Conservation (phyloP, 768 basidiomycete species). For the Boletus patriciae region DNA sequence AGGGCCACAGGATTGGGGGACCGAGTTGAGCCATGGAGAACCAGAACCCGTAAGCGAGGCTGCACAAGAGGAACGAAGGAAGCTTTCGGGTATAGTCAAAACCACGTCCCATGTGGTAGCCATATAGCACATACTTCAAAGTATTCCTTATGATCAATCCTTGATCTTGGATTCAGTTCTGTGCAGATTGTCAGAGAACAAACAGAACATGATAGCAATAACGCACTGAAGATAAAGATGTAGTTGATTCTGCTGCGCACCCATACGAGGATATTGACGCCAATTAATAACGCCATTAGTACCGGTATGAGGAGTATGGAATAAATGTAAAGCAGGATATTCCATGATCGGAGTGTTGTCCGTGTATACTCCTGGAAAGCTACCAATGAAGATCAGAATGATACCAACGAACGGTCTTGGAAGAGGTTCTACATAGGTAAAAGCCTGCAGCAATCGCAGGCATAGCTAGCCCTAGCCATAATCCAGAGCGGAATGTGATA, state of each 20-base stretch:
- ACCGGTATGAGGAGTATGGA: conserved; percentile 70
- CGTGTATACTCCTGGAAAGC: conserved; percentile 57
- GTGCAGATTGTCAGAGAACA: conserved; percentile 8
- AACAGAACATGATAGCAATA: neutral
- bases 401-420: neutral
- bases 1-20: conserved; percentile 72
- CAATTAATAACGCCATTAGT: conserved; percentile 73
- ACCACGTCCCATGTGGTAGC: neutral
- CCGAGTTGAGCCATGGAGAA: conserved; percentile 74
- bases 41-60: conserved; percentile 80
- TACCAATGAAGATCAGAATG: conserved; percentile 27
- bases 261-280: conserved; percentile 84
- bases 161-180: conserved; percentile 72
- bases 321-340: conserved; percentile 76
- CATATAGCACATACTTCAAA: conserved; percentile 48
- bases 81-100: conserved; percentile 46
- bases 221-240: conserved; percentile 83
- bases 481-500: conserved; percentile 73
- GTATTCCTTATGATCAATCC: conserved; percentile 78
- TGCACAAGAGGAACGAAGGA: conserved; percentile 74
- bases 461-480: conserved; percentile 68
- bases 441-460: conserved; percentile 68
- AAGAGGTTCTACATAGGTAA: conserved; percentile 46
- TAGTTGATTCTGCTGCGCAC: conserved; percentile 80
- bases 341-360: conserved; percentile 62